These are phyloP conservation scores for Monascus purpureus DNA, from an alignment of 495 filamentous ascomycete species.

Conservation along the genomic window DNA sequence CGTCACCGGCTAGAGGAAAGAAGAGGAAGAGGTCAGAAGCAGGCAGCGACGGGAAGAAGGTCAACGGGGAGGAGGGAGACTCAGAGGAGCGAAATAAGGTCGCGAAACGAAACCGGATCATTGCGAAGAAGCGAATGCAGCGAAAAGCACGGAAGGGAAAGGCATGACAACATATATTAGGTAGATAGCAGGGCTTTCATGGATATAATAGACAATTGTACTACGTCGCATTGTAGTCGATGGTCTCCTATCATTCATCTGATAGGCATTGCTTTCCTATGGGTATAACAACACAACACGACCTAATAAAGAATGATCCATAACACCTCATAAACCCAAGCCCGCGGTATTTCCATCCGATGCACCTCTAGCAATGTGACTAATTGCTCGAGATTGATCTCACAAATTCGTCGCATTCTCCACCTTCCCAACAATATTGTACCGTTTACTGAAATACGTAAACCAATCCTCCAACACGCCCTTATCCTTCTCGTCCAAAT, in stretches of 20 bases:
- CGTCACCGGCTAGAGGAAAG: conserved; percentile 8
- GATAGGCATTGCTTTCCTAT: no score
- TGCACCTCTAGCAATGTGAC: no score
- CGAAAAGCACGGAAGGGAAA: conserved; percentile 36
- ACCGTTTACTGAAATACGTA: conserved; percentile 90
- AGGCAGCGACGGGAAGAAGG: conserved; percentile 11
- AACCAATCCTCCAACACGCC: conserved; percentile 77
- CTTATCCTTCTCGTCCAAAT: conserved; percentile 80
- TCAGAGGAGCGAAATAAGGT: conserved; percentile 37
- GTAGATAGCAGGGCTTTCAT: no score
- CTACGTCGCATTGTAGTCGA: no score
- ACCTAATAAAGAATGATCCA: no score
- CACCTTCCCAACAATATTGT: conserved; percentile 81
- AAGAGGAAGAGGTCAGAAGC: conserved; percentile 30
- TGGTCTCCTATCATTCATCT: no score
- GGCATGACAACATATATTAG: no score
- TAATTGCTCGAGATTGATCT: no score
- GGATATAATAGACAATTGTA: no score
- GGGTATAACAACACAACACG: no score
- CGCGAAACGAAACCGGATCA: conserved; percentile 49
- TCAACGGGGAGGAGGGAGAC: conserved; percentile 14
- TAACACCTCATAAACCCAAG: no score
- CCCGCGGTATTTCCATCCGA: no score
- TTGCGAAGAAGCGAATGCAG: conserved; percentile 51
- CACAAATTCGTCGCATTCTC: conserved; percentile 28